Evolutionary conservation across 495 filamentous ascomycete genomes (phyloP).

Genomic region (Copromyces sp.): DNA sequence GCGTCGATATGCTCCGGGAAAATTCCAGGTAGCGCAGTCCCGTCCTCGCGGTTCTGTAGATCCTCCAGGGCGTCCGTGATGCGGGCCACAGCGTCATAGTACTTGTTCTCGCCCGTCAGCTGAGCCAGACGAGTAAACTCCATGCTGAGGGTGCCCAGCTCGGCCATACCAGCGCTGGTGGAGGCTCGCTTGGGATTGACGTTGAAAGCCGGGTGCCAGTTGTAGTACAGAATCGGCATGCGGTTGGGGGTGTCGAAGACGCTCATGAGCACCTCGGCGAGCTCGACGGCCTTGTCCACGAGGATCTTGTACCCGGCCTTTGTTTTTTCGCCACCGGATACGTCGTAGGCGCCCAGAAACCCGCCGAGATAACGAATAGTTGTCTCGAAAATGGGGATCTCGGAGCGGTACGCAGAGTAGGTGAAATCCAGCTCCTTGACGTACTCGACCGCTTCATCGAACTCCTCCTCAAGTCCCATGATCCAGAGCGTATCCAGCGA

Average conservation of each 20-base stretch:
- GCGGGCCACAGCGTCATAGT: conserved; percentile 91
- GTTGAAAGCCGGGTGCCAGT: conserved; percentile 63
- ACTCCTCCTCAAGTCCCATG: conserved; percentile 84
- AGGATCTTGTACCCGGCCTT: conserved; percentile 44
- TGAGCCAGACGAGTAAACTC: conserved; percentile 94
- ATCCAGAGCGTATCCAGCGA: conserved; percentile 93
- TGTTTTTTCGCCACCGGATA: conserved; percentile 47
- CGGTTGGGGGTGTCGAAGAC: conserved; percentile 95
- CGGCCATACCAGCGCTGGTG: conserved; percentile 57
- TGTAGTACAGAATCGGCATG: conserved; percentile 83
- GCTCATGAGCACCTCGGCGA: conserved; percentile 81
- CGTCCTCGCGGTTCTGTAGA: conserved; percentile 49
- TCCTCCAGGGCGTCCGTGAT: conserved; percentile 81
- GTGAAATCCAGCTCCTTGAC: conserved; percentile 86
- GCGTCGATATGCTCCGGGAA: conserved; percentile 80
- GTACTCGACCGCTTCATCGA: conserved; percentile 69
- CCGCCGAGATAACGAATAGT: conserved; percentile 83
- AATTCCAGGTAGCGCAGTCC: conserved; percentile 68
- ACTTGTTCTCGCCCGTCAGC: conserved; percentile 74
- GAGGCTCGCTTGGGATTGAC: conserved; percentile 57
- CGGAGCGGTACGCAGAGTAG: conserved; percentile 44
- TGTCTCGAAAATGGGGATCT: conserved; percentile 79
- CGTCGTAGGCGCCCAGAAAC: conserved; percentile 72
- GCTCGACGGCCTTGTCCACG: conserved; percentile 77
- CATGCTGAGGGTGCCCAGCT: conserved; percentile 82